Percentiles rank a stretch among this genome's conserved stretches.
Conservation (phyloP, 169 alveolate genomes). For the Cryptosporidium parvum region DNA sequence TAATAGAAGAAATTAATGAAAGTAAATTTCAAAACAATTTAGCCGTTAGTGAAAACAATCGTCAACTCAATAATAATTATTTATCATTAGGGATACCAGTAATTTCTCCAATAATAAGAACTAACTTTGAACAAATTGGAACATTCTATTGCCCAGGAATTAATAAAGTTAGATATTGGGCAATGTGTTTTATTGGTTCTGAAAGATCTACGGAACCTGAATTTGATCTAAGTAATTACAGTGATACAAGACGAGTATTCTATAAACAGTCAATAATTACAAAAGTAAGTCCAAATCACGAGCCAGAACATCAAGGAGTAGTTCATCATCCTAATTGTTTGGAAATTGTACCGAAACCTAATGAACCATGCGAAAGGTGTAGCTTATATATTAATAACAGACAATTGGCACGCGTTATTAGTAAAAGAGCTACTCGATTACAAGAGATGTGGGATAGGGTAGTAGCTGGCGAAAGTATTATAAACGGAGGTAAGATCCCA, state of each 20-base stretch:
- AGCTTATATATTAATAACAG: conserved; percentile 58
- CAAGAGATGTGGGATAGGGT: conserved; percentile 76
- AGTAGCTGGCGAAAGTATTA: conserved; percentile 56
- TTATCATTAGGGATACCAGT: conserved; percentile 2
- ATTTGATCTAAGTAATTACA: background rate
- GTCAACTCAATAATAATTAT: background rate
- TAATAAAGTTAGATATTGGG: conserved; percentile 74
- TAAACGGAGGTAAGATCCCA: conserved; percentile 55
- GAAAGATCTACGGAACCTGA: conserved; percentile 68
- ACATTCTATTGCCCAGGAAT: conserved; percentile 62
- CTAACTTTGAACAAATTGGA: conserved; percentile 34
- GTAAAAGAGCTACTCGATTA: conserved; percentile 70
- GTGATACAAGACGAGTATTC: conserved; percentile 70
- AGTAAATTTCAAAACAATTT: background rate
- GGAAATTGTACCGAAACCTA: conserved; percentile 12
- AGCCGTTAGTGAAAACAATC: background rate
- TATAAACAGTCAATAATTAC: conserved; percentile 71
- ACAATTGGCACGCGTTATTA: conserved; percentile 70
- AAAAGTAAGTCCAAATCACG: conserved; percentile 61
- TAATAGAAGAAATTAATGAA: background rate
- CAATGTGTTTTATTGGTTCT: conserved; percentile 74
- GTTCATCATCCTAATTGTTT: conserved; percentile 71
- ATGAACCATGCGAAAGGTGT: conserved; percentile 70
- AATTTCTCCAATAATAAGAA: conserved; percentile 23
- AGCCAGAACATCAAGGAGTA: conserved; percentile 75